A percentile compares a stretch with the other conserved stretches of the same genome.
phyloP scores from a whole-genome alignment of 73 alveolate genomes.

The Paramecium octaurelia region DNA sequence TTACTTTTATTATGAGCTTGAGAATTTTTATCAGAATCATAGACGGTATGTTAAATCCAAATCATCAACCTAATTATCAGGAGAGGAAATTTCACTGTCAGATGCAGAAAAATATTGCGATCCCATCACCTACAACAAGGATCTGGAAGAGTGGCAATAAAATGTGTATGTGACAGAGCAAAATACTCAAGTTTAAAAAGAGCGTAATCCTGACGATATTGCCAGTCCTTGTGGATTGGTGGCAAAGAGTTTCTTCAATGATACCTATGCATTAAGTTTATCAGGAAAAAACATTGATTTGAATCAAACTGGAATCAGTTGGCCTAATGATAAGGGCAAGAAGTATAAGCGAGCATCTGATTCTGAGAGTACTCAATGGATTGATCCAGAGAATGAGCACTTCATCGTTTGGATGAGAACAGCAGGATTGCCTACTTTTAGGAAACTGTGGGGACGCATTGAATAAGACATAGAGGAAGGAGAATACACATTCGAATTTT shows the following conservation, averaged over 20 bases:
- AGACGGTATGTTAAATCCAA: constrained; percentile 84
- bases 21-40: constrained; percentile 84
- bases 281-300: background rate
- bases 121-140: constrained; percentile 70
- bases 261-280: constrained; percentile 63
- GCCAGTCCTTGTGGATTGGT: constrained; percentile 91
- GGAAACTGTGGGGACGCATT: constrained; percentile 88
- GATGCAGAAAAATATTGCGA: constrained; percentile 72
- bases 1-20: constrained; percentile 78
- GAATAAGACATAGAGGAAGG: constrained; percentile 71
- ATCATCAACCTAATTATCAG: constrained; percentile 76
- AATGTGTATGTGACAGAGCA: background rate
- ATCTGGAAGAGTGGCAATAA: constrained; percentile 64
- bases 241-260: constrained; percentile 81
- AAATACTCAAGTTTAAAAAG: background rate
- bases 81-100: constrained; percentile 52
- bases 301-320: constrained; percentile 72
- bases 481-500: constrained; percentile 56
- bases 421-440: constrained; percentile 86
- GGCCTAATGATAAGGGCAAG: constrained; percentile 83
- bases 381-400: constrained; percentile 81
- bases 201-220: constrained; percentile 56
- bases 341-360: constrained; percentile 67
- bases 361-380: constrained; percentile 68
- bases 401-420: constrained; percentile 96